phyloP scores from a whole-genome alignment of 768 basidiomycete genomes.

The Lactifluus pinguis region DNA sequence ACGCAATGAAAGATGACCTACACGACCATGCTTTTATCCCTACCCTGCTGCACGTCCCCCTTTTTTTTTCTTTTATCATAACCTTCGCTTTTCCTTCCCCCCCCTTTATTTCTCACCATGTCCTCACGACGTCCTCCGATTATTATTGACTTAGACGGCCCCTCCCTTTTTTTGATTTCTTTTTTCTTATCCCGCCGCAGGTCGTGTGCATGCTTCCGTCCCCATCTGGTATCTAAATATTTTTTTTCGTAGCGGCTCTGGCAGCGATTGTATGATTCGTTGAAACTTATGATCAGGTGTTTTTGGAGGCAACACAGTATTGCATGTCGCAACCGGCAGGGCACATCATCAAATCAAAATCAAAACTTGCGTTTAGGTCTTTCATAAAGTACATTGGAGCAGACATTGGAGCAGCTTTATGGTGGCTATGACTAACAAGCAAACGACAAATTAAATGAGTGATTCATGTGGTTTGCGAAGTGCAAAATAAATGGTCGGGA shows the following conservation, averaged over 20 bases:
- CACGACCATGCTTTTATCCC: not conserved
- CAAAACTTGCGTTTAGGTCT: no score
- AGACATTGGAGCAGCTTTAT: no score
- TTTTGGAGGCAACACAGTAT: no score
- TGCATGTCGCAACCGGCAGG: no score
- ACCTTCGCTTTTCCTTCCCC: not conserved
- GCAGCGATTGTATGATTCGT: slow-evolving; percentile 6
- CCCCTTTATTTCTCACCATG: not conserved
- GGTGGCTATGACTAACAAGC: no score
- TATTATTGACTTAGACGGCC: slow-evolving; percentile 6
- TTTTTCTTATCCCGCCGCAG: not conserved
- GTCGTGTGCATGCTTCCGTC: not conserved
- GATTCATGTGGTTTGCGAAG: no score
- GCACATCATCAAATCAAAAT: no score
- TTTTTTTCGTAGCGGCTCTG: not conserved
- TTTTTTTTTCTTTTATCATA: not conserved
- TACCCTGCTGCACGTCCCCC: not conserved
- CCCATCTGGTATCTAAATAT: slow-evolving; percentile 10
- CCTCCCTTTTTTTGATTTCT: not conserved
- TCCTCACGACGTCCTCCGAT: not conserved
- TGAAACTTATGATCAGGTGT: slow-evolving; percentile 13
- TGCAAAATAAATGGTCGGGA: no score
- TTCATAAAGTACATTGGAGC: no score
- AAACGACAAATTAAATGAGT: no score
- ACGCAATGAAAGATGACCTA: not conserved